Evolutionary conservation across 1,139 yeast genomes (phyloP), one percentile per base, ranked within the genome.

Genomic region (Diutina ranongensis): DNA sequence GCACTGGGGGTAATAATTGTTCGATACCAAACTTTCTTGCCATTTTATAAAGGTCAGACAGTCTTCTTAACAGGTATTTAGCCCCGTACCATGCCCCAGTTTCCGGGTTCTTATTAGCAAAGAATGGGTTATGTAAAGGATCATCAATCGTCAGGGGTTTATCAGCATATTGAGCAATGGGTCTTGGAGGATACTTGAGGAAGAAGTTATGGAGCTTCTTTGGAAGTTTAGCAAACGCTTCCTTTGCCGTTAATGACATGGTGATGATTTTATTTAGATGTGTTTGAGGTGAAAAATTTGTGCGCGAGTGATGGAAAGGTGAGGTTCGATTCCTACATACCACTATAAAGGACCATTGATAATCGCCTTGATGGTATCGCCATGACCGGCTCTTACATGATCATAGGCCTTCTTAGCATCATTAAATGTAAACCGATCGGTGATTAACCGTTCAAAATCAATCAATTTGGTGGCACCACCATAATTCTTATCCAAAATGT

Each of bases 371-470:
- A 71, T 72, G 47, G 71, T 65, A 32, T 68, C 73, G 38, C 56
- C 56, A 27, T 25, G 32, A 20, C 75, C 74, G 10, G 64, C 62
- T 55, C 71, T 72, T 38, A 81, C 84, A 48, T 76, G 71, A 51
- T 84, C 83, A 62, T 86, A 89, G 2, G 97, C 97, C 55, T 80
- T 74, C 50, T 77, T 74, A 25, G 95, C 92, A 47, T 88, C 83
- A 45, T 76, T 74, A 56, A 86, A 84, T 47, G 71, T 62, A 69
- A 76, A 86, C 55, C 83, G 74, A 62, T 87, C 92, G 12, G 96
- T 85, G 55, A 89, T 80, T 53, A 89, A 71, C 45, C 74, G 68
- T 51, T 71, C 75, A 49, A 67, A 71, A 53, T 71, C 73, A 48
- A 71, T 60, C 19, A 64, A 61, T 49, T 75, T 79, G 49, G 78